Base-by-base conservation (phyloP, 148 eudicot species). In the Cornus suecica region DNA sequence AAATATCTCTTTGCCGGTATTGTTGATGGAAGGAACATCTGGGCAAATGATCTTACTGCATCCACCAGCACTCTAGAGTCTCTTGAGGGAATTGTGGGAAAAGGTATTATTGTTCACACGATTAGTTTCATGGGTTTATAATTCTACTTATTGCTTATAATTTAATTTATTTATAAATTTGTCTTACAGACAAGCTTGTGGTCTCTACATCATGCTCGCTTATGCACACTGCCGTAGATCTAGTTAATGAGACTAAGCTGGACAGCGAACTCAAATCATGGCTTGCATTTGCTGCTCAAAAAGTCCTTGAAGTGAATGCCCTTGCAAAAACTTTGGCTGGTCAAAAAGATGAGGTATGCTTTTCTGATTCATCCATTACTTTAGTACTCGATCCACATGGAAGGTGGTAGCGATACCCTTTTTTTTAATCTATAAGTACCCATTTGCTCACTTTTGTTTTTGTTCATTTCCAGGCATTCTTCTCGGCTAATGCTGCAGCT, bases 21-120 rank as follows among this genome's bases (percentile, higher is more conserved):
- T 65, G 81, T 82, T 78, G 84, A 82, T 67, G 84, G 84, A 70
- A 82, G 84, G 61, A 82, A 82, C 76, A 82, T 74, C 58, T 78
- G 75, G 84, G 84, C 75, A 28, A 63, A 68, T 74, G 80, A 69
- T 72, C 84, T 68, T 69, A 78, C 72, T 22, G 65, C 60, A 26
- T 76, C 79, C 66, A 76, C 71, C 45, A 61, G 31, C 28, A 67
- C 72, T 62, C 69, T 80, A 26, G 13, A 80, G 14, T 64, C 79
- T 32, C 83, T 80, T 58, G 83, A 76, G 76, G 63, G 60, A 25
- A 30, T 80, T 73, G 83, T 80, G 11, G 83, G 83, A 37, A 80
- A 80, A 76, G 83, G 83, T 80, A 71, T 73, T 7, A 25, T 66
- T n/a, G 23, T 10, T 54, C 31, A 27, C 65, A 2, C 29, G 10